Percentiles rank a stretch among this genome's conserved stretches.
Conservation (phyloP, 257 asterid genomes). For the Lithospermum erythrorhizon region DNA sequence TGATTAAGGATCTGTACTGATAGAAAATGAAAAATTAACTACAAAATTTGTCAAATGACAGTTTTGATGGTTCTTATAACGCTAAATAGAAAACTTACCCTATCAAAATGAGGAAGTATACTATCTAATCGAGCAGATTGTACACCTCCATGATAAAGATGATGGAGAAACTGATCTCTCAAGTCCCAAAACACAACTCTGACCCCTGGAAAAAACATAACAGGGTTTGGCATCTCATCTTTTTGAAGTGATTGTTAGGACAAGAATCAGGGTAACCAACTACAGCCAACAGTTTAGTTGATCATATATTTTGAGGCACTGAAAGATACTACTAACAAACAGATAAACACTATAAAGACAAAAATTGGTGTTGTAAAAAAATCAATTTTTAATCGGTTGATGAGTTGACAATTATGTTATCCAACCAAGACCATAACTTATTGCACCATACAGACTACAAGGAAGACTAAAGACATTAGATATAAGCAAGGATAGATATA, state of each 20-base stretch:
- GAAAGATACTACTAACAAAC: not conserved
- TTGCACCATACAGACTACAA: too few species aligned
- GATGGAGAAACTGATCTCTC: slow-evolving; percentile 62
- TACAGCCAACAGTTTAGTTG: not conserved
- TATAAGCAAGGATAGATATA: too few species aligned
- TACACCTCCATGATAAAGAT: slow-evolving; percentile 62
- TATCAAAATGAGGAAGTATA: slow-evolving; percentile 66
- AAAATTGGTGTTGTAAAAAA: too few species aligned
- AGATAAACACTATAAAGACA: too few species aligned
- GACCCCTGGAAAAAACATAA: slow-evolving; percentile 41
- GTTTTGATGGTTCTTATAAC: not conserved
- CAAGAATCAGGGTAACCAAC: too few species aligned
- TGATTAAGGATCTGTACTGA: slow-evolving; percentile 65
- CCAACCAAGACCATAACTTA: too few species aligned
- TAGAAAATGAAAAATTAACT: slow-evolving; percentile 10
- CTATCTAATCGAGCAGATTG: slow-evolving; percentile 74
- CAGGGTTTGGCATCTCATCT: not conserved
- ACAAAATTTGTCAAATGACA: not conserved
- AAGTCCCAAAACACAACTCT: slow-evolving; percentile 91
- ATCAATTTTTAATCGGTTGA: too few species aligned
- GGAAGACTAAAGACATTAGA: too few species aligned
- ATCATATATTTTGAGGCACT: not conserved
- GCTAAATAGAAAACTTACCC: slow-evolving; percentile 32
- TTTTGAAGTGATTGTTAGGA: not conserved
- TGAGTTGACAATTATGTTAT: too few species aligned